Conservation (phyloP, 495 filamentous ascomycete genomes). For the Cairneyella variabilis region DNA sequence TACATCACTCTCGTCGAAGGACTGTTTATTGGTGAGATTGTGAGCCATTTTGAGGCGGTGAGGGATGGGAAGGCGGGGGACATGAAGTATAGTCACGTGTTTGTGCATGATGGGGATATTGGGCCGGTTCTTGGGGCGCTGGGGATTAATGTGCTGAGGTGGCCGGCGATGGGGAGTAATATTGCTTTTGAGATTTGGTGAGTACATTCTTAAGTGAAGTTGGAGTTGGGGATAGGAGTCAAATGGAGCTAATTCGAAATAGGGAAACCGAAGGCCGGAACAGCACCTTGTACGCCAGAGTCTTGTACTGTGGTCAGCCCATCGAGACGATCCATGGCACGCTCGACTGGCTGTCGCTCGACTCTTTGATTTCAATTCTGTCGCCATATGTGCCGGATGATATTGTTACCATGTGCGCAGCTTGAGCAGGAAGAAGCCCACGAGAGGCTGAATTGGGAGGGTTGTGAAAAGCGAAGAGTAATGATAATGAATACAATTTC, state of each 20-base stretch:
- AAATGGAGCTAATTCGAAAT: too few relatives aligned
- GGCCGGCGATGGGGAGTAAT: slow-evolving; percentile 5
- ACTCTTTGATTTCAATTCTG: background rate
- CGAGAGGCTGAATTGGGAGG: too few relatives aligned
- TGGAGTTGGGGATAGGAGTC: too few relatives aligned
- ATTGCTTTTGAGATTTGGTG: slow-evolving; percentile 7
- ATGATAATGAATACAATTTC: too few relatives aligned
- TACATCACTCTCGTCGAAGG: slow-evolving; percentile 4
- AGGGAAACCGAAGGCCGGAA: background rate
- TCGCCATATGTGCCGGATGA: slow-evolving; percentile 5
- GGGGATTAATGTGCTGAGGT: slow-evolving; percentile 3
- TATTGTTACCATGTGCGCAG: too few relatives aligned
- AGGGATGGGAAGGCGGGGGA: background rate
- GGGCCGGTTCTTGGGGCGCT: slow-evolving; percentile 5
- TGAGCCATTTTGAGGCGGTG: background rate
- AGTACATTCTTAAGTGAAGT: too few relatives aligned
- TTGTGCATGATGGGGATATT: slow-evolving; percentile 1
- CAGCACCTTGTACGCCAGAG: background rate
- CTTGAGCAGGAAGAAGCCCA: too few relatives aligned
- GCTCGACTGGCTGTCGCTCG: slow-evolving; percentile 3
- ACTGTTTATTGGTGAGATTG: slow-evolving; percentile 5
- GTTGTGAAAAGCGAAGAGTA: too few relatives aligned
- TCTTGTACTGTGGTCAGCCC: slow-evolving; percentile 5
- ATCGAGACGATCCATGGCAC: slow-evolving; percentile 4
- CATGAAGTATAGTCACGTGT: background rate